These are phyloP conservation scores for Galium porrigens DNA, from an alignment of 305 asterid genomes.

Conservation along the genomic window DNA sequence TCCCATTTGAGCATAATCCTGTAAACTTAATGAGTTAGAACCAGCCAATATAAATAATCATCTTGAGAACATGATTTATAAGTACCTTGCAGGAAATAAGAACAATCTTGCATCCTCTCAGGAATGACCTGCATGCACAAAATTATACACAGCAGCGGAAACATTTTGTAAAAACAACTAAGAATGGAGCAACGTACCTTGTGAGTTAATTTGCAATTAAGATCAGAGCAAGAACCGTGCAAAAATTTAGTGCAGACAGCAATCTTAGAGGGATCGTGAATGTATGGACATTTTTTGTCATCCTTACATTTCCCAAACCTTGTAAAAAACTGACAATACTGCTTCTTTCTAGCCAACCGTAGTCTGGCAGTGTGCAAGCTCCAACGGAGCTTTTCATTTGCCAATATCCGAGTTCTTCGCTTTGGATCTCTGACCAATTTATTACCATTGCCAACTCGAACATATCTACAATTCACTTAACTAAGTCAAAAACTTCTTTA, in stretches of 20 bases:
- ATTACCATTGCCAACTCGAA: conserved; percentile 83
- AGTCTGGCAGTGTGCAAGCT: conserved; percentile 88
- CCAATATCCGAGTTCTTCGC: conserved; percentile 67
- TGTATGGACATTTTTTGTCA: conserved; percentile 71
- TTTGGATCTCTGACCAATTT: conserved; percentile 90
- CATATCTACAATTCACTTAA: conserved; percentile 45
- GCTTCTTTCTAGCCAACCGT: conserved; percentile 72
- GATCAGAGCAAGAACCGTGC: conserved; percentile 54
- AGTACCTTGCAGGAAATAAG: conserved; percentile 80
- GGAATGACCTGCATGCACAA: conserved; percentile 53
- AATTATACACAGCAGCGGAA: conserved; percentile 16
- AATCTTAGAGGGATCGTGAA: conserved; percentile 74
- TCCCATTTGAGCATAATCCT: conserved; percentile 83
- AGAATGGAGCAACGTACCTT: conserved; percentile 39
- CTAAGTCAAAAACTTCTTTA: background rate
- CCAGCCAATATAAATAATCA: conserved; percentile 8
- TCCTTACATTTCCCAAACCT: conserved; percentile 93
- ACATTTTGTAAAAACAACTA: background rate
- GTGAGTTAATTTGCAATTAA: conserved; percentile 77
- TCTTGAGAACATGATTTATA: conserved; percentile 11
- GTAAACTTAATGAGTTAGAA: conserved; percentile 28
- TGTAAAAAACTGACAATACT: conserved; percentile 81
- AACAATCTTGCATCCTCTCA: conserved; percentile 97
- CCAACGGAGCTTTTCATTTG: conserved; percentile 91
- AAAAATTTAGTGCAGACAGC: conserved; percentile 89